Evolutionary conservation across 306 rosid species (phyloP), one percentile per base, ranked within the genome.

Genomic region (Hylodesmum podocarpum): DNA sequence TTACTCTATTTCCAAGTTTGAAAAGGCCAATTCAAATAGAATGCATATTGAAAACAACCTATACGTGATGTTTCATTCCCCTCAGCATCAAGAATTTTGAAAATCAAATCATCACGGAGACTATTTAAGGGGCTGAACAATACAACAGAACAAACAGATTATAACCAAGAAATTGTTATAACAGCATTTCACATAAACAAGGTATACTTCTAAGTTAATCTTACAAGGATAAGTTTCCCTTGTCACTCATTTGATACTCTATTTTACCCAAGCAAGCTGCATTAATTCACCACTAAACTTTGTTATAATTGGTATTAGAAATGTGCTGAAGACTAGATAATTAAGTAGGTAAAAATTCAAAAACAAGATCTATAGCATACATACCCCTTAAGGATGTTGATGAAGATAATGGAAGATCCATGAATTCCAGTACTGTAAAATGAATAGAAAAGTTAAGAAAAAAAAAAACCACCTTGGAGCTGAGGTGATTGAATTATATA

Each of bases 191-290:
- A 72, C 34, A 74, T n/a, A 47, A 70, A 47, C 28, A 46, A 55
- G 37, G 54, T 65, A 49, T 6, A 62, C 29, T 36, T 73, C 34
- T n/a, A 21, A 39, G 46, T 66, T 72, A 77, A 72, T 63, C 74
- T 88, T 87, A 96, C 99, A 96, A 91, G 59, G 93, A 88, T 78
- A 92, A 87, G 49, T 87, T 86, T 86, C 91, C 96, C 59, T 84
- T 88, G 59, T 91, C 92, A 82, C 72, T 81, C 67, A 90, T 55
- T 68, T 88, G 89, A 71, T 76, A 89, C 83, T 86, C 93, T 33
- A 74, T 70, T 85, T 83, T 86, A 51, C 99, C 99, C 90, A 92
- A 37, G 61, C 93, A 96, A 89, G 90, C 99, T 96, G 97, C 87
- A 84, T 70, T 37, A 39, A 91, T 67, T 51, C 13, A 75, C 75